These are phyloP conservation scores for Leersia perrieri DNA, from an alignment of 176 grass and related monocot species.

Conservation along the genomic window DNA sequence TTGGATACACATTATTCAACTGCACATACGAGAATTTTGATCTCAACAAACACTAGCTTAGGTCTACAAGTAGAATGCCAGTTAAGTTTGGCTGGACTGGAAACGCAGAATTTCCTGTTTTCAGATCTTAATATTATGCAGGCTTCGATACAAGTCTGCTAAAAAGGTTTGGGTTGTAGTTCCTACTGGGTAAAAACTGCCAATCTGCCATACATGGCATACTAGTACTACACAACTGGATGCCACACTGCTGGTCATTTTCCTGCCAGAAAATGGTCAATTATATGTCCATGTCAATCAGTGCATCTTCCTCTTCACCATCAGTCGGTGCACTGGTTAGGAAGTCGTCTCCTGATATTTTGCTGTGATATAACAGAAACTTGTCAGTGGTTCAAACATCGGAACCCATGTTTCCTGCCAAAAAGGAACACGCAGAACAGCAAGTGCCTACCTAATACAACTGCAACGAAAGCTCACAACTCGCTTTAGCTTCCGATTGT, in stretches of 20 bases:
- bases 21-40: not conserved
- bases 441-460: constrained; percentile 62
- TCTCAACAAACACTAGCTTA: not conserved
- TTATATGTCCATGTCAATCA: constrained; percentile 96
- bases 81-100: not conserved
- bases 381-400: not conserved
- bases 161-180: not conserved
- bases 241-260: constrained; percentile 17
- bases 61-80: not conserved
- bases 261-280: constrained; percentile 8
- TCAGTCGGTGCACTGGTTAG: constrained; percentile 33
- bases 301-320: constrained; percentile 67
- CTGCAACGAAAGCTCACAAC: constrained; percentile 92
- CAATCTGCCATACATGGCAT: not conserved
- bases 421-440: not conserved
- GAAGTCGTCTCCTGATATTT: constrained; percentile 60
- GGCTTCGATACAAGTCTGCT: constrained; percentile 6
- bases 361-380: constrained; percentile 42
- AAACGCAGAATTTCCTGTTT: not conserved
- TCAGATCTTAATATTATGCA: constrained; percentile 6
- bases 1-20: not conserved
- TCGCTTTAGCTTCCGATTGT: constrained; percentile 92
- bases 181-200: not conserved
- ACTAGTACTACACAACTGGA: constrained; percentile 18
- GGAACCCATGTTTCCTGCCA: not conserved